Evolutionary conservation across 2,329 filamentous ascomycete species (phyloP).

Genomic region (Aspergillus eucalypticola): DNA sequence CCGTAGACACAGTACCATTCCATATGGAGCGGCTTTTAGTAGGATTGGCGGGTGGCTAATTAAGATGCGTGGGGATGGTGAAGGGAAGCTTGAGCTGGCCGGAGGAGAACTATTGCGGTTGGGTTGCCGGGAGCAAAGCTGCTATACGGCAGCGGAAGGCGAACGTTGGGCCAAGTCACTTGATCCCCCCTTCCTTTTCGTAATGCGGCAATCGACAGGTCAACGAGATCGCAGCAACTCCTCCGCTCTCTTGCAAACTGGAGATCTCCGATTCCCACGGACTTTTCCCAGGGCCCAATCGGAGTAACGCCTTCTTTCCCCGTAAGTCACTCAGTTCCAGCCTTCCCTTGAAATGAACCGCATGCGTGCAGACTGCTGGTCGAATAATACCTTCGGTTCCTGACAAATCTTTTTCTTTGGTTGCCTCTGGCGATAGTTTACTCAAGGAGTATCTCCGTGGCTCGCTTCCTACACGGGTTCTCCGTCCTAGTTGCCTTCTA

Average conservation of each 20-base stretch:
- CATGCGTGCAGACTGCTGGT: neutral
- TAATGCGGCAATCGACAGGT: neutral
- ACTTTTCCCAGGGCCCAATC: neutral
- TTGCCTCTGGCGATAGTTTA: neutral
- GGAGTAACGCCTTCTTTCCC: neutral
- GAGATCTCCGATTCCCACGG: neutral
- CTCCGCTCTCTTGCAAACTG: neutral
- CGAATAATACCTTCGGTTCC: neutral
- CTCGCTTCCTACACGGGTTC: neutral
- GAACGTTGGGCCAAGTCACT: constrained; percentile 4
- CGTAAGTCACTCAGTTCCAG: neutral
- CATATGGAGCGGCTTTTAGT: neutral
- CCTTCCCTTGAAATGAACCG: neutral
- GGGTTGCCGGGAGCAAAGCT: neutral
- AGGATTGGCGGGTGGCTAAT: neutral
- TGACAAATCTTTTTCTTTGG: neutral
- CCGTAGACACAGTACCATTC: neutral
- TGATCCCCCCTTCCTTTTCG: constrained; percentile 6
- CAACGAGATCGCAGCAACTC: neutral
- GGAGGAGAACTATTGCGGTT: neutral
- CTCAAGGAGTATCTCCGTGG: neutral
- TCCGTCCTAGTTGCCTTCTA: constrained; percentile 3
- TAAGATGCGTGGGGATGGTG: neutral
- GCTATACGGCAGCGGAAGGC: neutral
- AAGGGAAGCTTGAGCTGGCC: neutral